Base-by-base conservation (phyloP, 148 eudicot genomes). In the Vaccinium corymbosum region DNA sequence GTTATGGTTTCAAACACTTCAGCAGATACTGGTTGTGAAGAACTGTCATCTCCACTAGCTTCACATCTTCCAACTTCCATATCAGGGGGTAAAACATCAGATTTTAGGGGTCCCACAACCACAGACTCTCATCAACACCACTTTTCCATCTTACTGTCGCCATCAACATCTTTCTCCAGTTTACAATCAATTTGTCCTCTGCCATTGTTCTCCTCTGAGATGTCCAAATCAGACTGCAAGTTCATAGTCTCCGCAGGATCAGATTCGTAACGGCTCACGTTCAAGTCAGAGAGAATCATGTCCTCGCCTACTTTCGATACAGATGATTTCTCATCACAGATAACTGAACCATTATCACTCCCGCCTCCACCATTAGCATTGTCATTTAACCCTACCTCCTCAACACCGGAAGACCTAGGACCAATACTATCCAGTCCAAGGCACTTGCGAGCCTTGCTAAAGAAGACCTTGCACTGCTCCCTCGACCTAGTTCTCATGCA, bases 391-490 rank as follows among this genome's bases (percentile, higher is more conserved):
- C 75, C 87, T 25, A 83, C 57, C 27, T 79, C 86, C 57, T 70
- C 89, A 71, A 75, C 78, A 51, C 90, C 73, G 11, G 73, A 86
- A 82, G 86, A 55, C 81, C 87, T 86, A 59, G 87, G 83, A 53
- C 57, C 80, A 70, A 91, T 32, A 81, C 11, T 85, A 87, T 94
- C 98, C 83, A 94, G 85, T 74, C 94, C 96, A 50, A 97, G 92
- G 83, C 94, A 88, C 85, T 92, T 95, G 76, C 93, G 81, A 14
- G 89, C 93, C 90, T 97, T 97, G 78, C 97, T 95, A 81, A 91
- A 97, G 85, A 92, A 97, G 25, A 91, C 86, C 83, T 87, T 95
- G 88, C 99, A 97, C 73, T 93, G 95, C 83, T 93, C 93, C 80
- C 83, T 85, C 0, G 97, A 88, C 85, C 88, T 93, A 19, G 99